Conservation (phyloP, 2,329 filamentous ascomycete genomes). For the Exophiala xenobiotica region DNA sequence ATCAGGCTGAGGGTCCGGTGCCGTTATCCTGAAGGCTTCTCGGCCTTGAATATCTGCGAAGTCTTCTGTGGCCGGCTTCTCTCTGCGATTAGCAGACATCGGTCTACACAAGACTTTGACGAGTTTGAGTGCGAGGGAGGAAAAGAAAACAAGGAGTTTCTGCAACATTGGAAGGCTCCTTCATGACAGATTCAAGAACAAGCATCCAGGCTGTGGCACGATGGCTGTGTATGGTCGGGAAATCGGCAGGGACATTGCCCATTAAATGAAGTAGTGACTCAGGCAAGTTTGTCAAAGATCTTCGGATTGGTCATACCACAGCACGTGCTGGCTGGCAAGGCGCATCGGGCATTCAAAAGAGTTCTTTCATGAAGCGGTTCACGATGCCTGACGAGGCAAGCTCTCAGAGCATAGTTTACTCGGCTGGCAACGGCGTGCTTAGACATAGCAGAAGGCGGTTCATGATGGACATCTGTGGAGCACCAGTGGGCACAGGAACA, state of each 20-base stretch:
- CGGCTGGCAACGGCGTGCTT: background rate
- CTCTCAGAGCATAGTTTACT: too few relatives aligned
- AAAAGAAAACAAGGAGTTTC: conserved; percentile 1
- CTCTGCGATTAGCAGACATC: conserved; percentile 3
- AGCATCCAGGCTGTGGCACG: background rate
- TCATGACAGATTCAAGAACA: background rate
- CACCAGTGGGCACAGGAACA: too few relatives aligned
- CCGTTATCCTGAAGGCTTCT: conserved; percentile 11
- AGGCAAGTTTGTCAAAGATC: too few relatives aligned
- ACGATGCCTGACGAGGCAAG: too few relatives aligned
- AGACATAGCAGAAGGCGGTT: background rate
- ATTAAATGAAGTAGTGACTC: too few relatives aligned
- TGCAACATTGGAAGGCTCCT: conserved; percentile 6
- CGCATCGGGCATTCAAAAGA: background rate
- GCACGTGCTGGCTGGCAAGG: background rate
- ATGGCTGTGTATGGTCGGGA: background rate
- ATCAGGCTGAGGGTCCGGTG: background rate
- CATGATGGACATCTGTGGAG: too few relatives aligned
- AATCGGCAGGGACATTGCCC: background rate
- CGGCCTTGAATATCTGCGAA: background rate
- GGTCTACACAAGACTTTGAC: background rate
- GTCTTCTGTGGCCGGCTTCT: background rate
- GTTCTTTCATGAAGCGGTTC: too few relatives aligned
- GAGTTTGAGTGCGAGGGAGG: conserved; percentile 2
- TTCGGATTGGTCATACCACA: too few relatives aligned